Evolutionary conservation across 345 rosid genomes (phyloP).

Genomic region (Eucalyptus erythrocorys): DNA sequence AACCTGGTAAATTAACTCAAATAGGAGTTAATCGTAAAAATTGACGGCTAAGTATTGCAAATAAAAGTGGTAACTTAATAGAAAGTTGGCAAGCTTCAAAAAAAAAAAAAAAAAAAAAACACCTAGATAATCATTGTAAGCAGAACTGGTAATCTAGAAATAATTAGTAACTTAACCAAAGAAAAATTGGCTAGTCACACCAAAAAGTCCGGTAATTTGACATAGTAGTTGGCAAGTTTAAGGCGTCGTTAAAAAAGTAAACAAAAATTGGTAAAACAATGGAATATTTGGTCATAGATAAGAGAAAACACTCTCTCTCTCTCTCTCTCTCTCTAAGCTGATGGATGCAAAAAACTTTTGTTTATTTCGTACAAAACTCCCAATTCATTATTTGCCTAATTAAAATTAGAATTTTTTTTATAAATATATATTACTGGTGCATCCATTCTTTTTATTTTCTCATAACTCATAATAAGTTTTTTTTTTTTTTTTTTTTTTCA

Average conservation of each 20-base stretch:
- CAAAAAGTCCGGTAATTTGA: neutral
- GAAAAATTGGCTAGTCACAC: neutral
- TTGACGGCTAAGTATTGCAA: too few relatives aligned
- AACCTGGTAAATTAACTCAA: too few relatives aligned
- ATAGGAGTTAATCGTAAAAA: too few relatives aligned
- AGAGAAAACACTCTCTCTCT: neutral
- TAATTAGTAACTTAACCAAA: neutral
- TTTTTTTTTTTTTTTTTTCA: neutral
- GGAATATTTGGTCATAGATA: neutral
- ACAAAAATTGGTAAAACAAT: neutral
- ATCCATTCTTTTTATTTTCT: neutral
- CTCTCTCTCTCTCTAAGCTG: too few relatives aligned
- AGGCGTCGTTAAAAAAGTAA: neutral
- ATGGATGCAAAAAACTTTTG: too few relatives aligned
- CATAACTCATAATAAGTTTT: neutral
- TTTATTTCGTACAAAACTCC: neutral
- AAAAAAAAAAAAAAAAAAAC: neutral
- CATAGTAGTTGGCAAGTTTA: neutral
- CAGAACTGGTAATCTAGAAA: neutral
- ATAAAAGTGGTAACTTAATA: too few relatives aligned
- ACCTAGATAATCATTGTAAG: neutral
- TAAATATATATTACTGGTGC: neutral
- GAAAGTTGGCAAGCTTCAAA: neutral
- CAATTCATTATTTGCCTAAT: neutral
- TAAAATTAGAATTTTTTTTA: neutral